phyloP scores from a whole-genome alignment of 2,329 filamentous ascomycete species.

The Aaosphaeria pasadenensis region DNA sequence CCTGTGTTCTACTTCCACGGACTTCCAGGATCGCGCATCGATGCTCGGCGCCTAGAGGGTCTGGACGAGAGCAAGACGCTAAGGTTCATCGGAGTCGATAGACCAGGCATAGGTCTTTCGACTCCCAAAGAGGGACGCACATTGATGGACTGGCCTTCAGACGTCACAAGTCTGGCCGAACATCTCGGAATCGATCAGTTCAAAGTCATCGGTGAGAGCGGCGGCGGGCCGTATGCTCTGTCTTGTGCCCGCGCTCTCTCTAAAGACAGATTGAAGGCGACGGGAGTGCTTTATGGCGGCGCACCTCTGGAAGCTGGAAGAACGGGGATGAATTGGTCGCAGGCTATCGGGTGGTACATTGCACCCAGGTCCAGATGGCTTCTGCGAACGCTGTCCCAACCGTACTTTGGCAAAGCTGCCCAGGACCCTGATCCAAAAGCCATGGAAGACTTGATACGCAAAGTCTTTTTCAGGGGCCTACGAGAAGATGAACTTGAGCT shows the following conservation, averaged over 20 bases:
- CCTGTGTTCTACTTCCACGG: neutral
- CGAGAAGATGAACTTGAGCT: neutral
- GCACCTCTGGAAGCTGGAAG: neutral
- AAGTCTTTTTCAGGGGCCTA: neutral
- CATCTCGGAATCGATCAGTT: neutral
- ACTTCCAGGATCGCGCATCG: neutral
- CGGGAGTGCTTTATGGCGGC: neutral
- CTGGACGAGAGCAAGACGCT: neutral
- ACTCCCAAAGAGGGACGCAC: neutral
- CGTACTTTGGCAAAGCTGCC: neutral
- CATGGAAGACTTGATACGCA: neutral
- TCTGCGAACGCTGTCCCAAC: neutral
- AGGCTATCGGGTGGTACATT: neutral
- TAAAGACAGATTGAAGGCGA: neutral
- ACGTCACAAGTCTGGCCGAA: neutral
- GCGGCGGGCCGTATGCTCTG: conserved; percentile 4
- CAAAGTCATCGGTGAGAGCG: conserved; percentile 1
- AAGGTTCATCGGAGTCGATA: conserved; percentile 2
- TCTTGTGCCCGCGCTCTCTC: neutral
- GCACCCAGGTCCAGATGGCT: neutral
- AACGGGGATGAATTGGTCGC: neutral
- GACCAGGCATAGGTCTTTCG: conserved; percentile 4
- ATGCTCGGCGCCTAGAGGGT: neutral
- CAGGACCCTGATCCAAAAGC: neutral
- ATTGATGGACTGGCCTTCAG: conserved; percentile 1